Evolutionary conservation across 106 monocot species (phyloP).

Genomic region (Acanthochlamys bracteata): DNA sequence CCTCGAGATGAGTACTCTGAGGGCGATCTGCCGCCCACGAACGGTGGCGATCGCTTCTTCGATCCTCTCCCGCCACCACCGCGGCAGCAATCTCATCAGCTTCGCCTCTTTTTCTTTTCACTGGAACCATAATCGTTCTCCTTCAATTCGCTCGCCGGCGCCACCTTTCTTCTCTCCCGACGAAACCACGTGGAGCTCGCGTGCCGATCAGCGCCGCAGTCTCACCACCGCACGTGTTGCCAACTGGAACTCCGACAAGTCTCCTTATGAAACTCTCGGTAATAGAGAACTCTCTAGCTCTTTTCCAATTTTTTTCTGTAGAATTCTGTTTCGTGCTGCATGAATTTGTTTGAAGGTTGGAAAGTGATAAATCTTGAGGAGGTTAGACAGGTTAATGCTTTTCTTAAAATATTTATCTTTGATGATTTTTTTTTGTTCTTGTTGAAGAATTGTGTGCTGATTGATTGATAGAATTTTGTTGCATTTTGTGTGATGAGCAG

Average conservation of each 20-base stretch:
- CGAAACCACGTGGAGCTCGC: conserved; percentile 21
- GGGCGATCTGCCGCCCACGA: conserved; percentile 34
- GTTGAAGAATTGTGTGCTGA: neutral
- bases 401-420: neutral
- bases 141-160: conserved; percentile 8
- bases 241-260: conserved; percentile 74
- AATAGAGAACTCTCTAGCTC: neutral
- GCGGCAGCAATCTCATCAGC: conserved; percentile 7
- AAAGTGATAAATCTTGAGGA: neutral
- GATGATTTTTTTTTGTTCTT: neutral
- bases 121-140: conserved; percentile 11
- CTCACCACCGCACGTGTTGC: conserved; percentile 47
- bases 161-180: conserved; percentile 26
- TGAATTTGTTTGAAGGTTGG: neutral
- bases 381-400: neutral
- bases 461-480: neutral
- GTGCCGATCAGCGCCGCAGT: conserved; percentile 38
- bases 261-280: conserved; percentile 94
- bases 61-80: conserved; percentile 25
- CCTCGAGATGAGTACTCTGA: conserved; percentile 47
- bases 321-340: neutral
- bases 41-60: conserved; percentile 19
- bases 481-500: conserved; percentile 23
- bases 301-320: neutral
- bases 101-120: conserved; percentile 3